phyloP scores from a whole-genome alignment of 495 filamentous ascomycete species.

The Annulohypoxylon moriforme region DNA sequence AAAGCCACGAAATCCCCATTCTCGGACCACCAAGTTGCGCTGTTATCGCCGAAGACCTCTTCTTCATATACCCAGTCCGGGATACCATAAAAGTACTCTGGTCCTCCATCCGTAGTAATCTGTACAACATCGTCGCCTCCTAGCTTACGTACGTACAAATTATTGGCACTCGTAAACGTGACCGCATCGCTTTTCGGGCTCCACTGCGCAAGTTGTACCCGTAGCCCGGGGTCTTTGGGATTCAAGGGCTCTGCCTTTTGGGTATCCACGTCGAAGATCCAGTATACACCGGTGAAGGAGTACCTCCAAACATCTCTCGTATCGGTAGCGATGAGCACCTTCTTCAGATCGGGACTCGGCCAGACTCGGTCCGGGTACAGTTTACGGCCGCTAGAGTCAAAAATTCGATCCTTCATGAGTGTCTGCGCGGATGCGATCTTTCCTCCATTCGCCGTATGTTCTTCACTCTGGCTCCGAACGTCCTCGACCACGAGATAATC shows the following conservation, averaged over 20 bases:
- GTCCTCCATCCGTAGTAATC: conserved; percentile 87
- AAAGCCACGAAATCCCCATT: conserved; percentile 92
- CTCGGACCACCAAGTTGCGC: conserved; percentile 92
- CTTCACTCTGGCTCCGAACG: conserved; percentile 65
- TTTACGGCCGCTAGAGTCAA: conserved; percentile 65
- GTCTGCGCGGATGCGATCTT: conserved; percentile 58
- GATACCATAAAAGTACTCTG: conserved; percentile 92
- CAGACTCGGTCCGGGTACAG: conserved; percentile 68
- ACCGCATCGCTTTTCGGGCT: conserved; percentile 87
- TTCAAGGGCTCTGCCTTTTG: conserved; percentile 84
- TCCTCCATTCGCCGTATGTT: conserved; percentile 44
- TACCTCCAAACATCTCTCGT: conserved; percentile 84
- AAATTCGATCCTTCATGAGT: conserved; percentile 76
- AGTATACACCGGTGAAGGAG: conserved; percentile 85
- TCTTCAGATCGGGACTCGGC: conserved; percentile 86
- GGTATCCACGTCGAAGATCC: conserved; percentile 90
- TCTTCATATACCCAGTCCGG: conserved; percentile 99
- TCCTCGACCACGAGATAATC: conserved; percentile 90
- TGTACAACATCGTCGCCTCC: conserved; percentile 64
- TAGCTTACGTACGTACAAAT: conserved; percentile 83
- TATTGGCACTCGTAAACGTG: conserved; percentile 87
- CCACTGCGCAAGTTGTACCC: conserved; percentile 89
- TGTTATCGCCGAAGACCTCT: conserved; percentile 85
- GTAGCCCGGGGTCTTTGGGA: conserved; percentile 70
- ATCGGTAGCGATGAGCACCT: conserved; percentile 81